These are phyloP conservation scores for Stagonosporopsis cucurbitacearum DNA, from an alignment of 2,329 filamentous ascomycete species.

Conservation along the genomic window DNA sequence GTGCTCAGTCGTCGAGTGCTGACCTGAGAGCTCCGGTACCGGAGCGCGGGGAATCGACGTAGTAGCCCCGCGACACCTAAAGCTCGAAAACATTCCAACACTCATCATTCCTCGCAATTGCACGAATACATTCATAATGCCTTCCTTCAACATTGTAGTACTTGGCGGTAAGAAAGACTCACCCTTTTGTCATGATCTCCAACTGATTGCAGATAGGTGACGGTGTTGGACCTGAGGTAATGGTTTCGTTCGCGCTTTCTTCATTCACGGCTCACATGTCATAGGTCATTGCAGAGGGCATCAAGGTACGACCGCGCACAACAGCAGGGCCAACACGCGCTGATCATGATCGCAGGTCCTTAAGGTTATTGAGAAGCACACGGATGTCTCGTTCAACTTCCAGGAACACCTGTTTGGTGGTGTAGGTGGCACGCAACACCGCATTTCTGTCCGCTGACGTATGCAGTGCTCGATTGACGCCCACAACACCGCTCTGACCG, in stretches of 20 bases:
- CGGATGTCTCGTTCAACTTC: conserved; percentile 83
- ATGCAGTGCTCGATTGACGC: conserved; percentile 84
- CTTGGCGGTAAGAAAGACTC: conserved; percentile 44
- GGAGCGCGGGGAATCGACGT: conserved; percentile 8
- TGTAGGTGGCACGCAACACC: conserved; percentile 63
- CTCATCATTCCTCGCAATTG: conserved; percentile 2
- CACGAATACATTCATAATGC: conserved; percentile 35
- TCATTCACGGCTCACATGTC: conserved; percentile 26
- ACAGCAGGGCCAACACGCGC: neutral
- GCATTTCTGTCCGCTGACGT: conserved; percentile 8
- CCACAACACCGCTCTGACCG: conserved; percentile 77
- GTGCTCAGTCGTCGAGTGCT: neutral
- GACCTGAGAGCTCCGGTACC: conserved; percentile 3
- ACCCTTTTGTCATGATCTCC: neutral
- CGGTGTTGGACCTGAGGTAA: conserved; percentile 52
- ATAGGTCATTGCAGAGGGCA: conserved; percentile 80
- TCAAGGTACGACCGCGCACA: conserved; percentile 68
- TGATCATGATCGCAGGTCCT: conserved; percentile 65
- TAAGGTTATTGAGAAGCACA: conserved; percentile 76
- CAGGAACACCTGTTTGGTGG: conserved; percentile 90
- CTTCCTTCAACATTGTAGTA: conserved; percentile 52
- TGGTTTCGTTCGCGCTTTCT: conserved; percentile 9
- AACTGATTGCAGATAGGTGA: conserved; percentile 44
- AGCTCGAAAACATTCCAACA: conserved; percentile 12
- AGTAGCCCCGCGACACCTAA: conserved; percentile 14